Percentiles rank a stretch among this genome's conserved stretches.
Conservation (phyloP, 805 yeast species). For the Wickerhamiella kazuoi region DNA sequence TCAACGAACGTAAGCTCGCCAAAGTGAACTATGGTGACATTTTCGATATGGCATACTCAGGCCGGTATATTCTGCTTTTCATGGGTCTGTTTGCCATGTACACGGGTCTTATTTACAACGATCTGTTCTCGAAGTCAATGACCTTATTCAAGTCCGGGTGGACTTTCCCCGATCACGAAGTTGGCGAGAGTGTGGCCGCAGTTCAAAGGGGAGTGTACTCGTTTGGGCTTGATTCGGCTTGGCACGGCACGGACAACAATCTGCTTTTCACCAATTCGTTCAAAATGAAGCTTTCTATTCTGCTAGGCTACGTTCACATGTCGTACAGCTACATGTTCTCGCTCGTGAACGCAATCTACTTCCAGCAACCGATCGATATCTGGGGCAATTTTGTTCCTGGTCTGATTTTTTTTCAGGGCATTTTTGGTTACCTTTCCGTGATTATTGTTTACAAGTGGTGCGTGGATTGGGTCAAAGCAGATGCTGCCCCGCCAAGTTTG, state of each 20-base stretch:
- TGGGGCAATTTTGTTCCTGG: slow-evolving; percentile 92
- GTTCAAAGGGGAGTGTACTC: slow-evolving; percentile 43
- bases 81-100: slow-evolving; percentile 95
- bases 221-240: slow-evolving; percentile 78
- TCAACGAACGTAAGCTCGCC: slow-evolving; percentile 55
- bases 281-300: slow-evolving; percentile 88
- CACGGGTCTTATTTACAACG: slow-evolving; percentile 89
- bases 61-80: slow-evolving; percentile 73
- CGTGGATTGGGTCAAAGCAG: slow-evolving; percentile 71
- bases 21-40: slow-evolving; percentile 72
- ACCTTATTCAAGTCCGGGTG: slow-evolving; percentile 78
- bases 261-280: slow-evolving; percentile 83
- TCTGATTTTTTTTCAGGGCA: slow-evolving; percentile 83
- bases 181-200: slow-evolving; percentile 58
- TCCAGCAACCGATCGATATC: slow-evolving; percentile 58
- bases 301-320: slow-evolving; percentile 94
- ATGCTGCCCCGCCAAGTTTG: slow-evolving; percentile 74
- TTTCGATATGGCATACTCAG: slow-evolving; percentile 88
- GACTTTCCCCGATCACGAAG: slow-evolving; percentile 67
- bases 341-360: slow-evolving; percentile 56
- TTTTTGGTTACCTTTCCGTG: slow-evolving; percentile 79
- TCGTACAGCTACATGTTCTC: slow-evolving; percentile 74
- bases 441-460: slow-evolving; percentile 88
- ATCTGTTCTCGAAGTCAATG: slow-evolving; percentile 81
- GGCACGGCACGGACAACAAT: slow-evolving; percentile 96